A percentile compares a stretch with the other conserved stretches of the same genome.
These are phyloP conservation scores for Jaminaea rosea DNA, from an alignment of 1,284 basidiomycete species.

Conservation along the genomic window DNA sequence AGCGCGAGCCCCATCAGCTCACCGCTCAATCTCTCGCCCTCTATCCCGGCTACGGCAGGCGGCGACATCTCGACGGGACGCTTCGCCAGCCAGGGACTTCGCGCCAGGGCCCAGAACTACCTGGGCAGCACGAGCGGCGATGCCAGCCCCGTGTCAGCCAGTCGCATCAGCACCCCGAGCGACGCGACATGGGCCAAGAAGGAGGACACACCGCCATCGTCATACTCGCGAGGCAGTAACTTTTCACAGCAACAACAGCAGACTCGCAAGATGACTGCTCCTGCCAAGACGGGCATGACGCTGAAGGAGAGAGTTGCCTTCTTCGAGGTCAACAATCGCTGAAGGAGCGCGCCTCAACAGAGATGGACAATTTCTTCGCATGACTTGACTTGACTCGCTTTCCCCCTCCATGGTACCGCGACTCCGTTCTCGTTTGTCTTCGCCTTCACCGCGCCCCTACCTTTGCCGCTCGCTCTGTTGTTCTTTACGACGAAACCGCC, in stretches of 20 bases:
- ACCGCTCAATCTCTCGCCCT: neutral
- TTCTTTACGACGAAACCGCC: too few relatives aligned
- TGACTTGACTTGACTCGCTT: too few relatives aligned
- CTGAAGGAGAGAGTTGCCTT: constrained; percentile 29
- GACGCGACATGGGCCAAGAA: constrained; percentile 1
- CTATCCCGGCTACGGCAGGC: neutral
- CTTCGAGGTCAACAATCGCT: constrained; percentile 25
- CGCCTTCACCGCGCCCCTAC: too few relatives aligned
- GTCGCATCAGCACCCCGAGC: too few relatives aligned
- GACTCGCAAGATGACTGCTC: neutral
- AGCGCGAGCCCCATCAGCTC: neutral
- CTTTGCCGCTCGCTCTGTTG: too few relatives aligned
- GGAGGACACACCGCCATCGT: neutral
- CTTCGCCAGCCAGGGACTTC: constrained; percentile 7
- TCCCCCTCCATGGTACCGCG: too few relatives aligned
- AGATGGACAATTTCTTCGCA: too few relatives aligned
- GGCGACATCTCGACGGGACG: neutral
- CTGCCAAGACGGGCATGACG: constrained; percentile 8
- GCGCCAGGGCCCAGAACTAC: constrained; percentile 12
- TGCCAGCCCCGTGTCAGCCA: neutral
- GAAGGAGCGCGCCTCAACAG: too few relatives aligned
- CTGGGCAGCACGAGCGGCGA: constrained; percentile 4
- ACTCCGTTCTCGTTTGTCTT: too few relatives aligned
- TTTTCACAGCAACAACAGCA: constrained; percentile 7
- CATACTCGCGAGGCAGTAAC: neutral